Percentiles rank a stretch among this genome's conserved stretches.
These are phyloP conservation scores for Arthromyces matolae DNA, from an alignment of 768 basidiomycete species.

Conservation along the genomic window DNA sequence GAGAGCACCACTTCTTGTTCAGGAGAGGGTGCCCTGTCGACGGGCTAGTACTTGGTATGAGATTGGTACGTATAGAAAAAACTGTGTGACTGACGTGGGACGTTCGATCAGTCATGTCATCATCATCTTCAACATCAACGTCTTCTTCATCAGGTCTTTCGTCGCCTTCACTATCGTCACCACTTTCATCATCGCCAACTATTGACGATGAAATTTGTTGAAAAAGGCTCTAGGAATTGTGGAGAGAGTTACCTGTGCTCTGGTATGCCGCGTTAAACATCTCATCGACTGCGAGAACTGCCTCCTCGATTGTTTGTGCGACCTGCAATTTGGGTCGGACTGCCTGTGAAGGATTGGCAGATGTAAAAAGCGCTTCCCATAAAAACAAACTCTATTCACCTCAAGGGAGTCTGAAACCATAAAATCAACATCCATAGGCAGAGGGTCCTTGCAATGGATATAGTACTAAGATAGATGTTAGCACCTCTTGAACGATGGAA, in stretches of 20 bases:
- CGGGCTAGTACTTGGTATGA: constrained; percentile 34
- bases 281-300: constrained; percentile 85
- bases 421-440: constrained; percentile 99
- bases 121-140: constrained; percentile 61
- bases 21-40: constrained; percentile 76
- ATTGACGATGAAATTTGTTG: constrained; percentile 14
- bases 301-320: constrained; percentile 78
- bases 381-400: constrained; percentile 49
- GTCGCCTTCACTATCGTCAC: constrained; percentile 66
- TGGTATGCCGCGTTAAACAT: constrained; percentile 73
- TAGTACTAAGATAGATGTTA: constrained; percentile 55
- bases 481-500: background rate
- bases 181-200: constrained; percentile 51
- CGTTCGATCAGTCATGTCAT: constrained; percentile 49
- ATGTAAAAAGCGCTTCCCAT: too few species aligned
- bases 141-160: constrained; percentile 46
- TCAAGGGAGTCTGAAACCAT: constrained; percentile 95
- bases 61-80: background rate
- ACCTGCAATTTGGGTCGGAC: constrained; percentile 78
- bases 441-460: constrained; percentile 77
- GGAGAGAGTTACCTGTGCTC: constrained; percentile 41
- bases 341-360: constrained; percentile 42
- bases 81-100: constrained; percentile 44
- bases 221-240: background rate
- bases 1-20: constrained; percentile 76